A percentile compares a stretch with the other conserved stretches of the same genome.
Conservation (phyloP, 208 protist species). For the Lotmaria passim region DNA sequence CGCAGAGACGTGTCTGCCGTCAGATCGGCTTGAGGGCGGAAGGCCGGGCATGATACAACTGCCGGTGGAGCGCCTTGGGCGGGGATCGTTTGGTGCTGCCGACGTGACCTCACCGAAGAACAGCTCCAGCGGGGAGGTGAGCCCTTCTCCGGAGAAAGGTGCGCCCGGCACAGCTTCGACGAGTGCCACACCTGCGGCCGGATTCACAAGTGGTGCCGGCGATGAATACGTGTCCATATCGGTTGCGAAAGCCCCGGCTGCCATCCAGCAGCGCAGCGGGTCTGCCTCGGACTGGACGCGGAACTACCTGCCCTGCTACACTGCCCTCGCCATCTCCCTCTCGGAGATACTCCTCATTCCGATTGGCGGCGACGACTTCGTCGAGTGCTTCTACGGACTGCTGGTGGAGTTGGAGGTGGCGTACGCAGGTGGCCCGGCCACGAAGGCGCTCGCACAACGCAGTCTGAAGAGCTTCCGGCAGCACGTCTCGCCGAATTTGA, state of each 20-base stretch:
- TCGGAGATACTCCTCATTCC: slow-evolving; percentile 63
- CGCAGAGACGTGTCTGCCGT: slow-evolving; percentile 29
- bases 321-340: slow-evolving; percentile 64
- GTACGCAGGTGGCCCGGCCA: slow-evolving; percentile 49
- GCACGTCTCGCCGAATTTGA: slow-evolving; percentile 39
- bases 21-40: slow-evolving; percentile 10
- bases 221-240: slow-evolving; percentile 23
- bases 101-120: background rate
- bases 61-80: slow-evolving; percentile 15
- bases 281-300: slow-evolving; percentile 33
- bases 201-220: background rate
- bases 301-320: slow-evolving; percentile 54
- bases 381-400: slow-evolving; percentile 69
- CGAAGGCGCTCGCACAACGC: slow-evolving; percentile 55
- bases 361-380: slow-evolving; percentile 52
- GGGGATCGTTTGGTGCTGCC: background rate
- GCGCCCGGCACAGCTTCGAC: background rate
- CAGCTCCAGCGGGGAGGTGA: background rate
- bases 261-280: slow-evolving; percentile 30
- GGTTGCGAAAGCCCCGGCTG: slow-evolving; percentile 32
- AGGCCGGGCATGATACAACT: slow-evolving; percentile 23
- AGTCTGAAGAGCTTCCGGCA: slow-evolving; percentile 62
- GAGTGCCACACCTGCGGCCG: background rate
- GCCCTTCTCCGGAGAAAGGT: background rate
- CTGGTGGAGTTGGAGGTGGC: slow-evolving; percentile 72